Evolutionary conservation across 768 basidiomycete species (phyloP).

Genomic region (Holtermannia corniformis): DNA sequence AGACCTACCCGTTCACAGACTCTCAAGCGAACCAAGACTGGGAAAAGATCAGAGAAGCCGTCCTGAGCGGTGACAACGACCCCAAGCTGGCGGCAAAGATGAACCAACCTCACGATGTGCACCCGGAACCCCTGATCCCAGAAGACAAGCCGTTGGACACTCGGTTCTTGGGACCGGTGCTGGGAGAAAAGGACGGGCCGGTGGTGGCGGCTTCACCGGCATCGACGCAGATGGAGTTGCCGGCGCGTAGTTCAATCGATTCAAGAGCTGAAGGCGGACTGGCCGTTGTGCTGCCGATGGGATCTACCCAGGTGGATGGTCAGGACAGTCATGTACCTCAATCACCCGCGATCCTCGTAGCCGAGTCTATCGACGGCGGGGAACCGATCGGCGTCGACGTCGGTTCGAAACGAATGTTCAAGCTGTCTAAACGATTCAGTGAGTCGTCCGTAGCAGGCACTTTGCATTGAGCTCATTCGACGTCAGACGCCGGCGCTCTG

Average conservation of each 20-base stretch:
- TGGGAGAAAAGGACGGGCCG: not conserved
- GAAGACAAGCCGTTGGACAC: not conserved
- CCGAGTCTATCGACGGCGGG: not conserved
- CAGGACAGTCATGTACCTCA: no score
- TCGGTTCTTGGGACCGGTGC: no score
- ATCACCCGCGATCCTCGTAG: not conserved
- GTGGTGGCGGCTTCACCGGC: not conserved
- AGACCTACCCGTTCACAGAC: constrained; percentile 10
- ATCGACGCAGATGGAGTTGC: not conserved
- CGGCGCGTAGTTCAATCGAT: no score
- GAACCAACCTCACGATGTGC: not conserved
- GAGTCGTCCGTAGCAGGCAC: constrained; percentile 9
- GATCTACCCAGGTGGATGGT: no score
- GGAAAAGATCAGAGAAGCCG: not conserved
- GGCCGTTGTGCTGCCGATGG: no score
- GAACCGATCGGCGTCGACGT: not conserved
- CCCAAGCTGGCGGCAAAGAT: not conserved
- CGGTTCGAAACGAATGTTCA: constrained; percentile 34
- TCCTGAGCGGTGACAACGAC: not conserved
- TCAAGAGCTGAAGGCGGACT: not conserved
- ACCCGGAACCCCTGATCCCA: not conserved
- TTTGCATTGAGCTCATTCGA: not conserved
- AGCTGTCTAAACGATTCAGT: constrained; percentile 41
- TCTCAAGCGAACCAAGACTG: not conserved
- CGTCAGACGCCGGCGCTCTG: constrained; percentile 38